Conservation (phyloP, 225 moss, liverwort and hornwort species). For the Polytrichum formosum region DNA sequence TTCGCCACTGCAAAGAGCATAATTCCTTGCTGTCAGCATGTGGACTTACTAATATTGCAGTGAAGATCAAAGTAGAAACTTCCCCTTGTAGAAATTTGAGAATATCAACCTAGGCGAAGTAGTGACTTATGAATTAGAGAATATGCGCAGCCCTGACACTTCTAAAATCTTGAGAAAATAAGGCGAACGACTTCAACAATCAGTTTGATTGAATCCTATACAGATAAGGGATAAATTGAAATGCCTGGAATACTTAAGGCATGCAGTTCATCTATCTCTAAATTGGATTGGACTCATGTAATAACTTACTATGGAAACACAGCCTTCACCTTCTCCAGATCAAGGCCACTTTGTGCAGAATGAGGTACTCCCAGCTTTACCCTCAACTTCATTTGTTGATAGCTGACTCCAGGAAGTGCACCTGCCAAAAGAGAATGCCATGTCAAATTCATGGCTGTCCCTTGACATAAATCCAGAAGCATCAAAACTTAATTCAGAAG, state of each 20-base stretch:
- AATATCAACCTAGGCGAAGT: too few species aligned
- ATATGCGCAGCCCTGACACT: too few species aligned
- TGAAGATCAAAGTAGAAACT: neutral
- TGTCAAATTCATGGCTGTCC: neutral
- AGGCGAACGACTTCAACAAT: too few species aligned
- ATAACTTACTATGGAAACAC: conserved; percentile 95
- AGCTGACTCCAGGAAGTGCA: conserved; percentile 81
- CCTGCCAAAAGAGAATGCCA: conserved; percentile 34
- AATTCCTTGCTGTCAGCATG: neutral
- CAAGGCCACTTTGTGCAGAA: conserved; percentile 69
- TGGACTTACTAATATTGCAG: neutral
- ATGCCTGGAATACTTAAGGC: too few species aligned
- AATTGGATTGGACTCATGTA: too few species aligned
- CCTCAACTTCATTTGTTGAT: conserved; percentile 86
- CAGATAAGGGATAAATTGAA: neutral
- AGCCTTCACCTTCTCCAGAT: conserved; percentile 84
- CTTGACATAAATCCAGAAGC: too few species aligned
- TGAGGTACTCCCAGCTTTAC: conserved; percentile 82
- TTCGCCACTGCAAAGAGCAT: conserved; percentile 62
- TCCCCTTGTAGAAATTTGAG: neutral
- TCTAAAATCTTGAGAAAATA: too few species aligned
- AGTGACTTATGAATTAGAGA: too few species aligned
- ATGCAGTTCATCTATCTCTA: too few species aligned
- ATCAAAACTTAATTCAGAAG: neutral
- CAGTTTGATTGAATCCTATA: too few species aligned